Conservation (phyloP, 2,329 filamentous ascomycete species). For the Phyllosticta citriasiana region DNA sequence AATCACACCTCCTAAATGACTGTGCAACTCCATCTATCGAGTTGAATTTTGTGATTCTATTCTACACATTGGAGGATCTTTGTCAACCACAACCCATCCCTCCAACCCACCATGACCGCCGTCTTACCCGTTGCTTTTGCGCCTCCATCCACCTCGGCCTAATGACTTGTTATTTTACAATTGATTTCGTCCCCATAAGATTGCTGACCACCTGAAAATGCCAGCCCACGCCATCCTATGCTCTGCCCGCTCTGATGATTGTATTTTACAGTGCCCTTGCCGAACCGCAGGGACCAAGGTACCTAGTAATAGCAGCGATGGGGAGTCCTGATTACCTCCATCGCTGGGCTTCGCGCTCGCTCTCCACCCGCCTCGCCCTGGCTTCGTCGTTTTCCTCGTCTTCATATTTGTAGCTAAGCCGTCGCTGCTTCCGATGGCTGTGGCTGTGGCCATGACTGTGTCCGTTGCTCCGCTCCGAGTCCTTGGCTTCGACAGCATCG, state of each 20-base stretch:
- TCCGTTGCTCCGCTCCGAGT: conserved; percentile 31
- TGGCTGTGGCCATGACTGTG: conserved; percentile 35
- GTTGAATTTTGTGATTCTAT: not conserved
- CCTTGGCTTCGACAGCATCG: conserved; percentile 31
- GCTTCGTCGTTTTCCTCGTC: conserved; percentile 32
- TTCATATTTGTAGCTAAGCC: conserved; percentile 25
- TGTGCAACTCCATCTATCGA: not conserved
- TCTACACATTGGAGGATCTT: not conserved
- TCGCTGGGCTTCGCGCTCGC: conserved; percentile 45
- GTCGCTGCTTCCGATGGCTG: conserved; percentile 40
- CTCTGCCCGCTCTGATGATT: not conserved
- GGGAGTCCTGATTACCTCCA: conserved; percentile 16
- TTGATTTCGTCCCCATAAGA: not conserved
- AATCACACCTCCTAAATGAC: not conserved
- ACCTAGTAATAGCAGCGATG: no score
- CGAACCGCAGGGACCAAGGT: no score
- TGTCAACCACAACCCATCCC: not conserved
- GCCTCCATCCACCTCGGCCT: not conserved
- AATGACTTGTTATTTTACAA: not conserved
- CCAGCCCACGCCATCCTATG: not conserved
- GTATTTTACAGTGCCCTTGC: not conserved
- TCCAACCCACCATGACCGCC: no score
- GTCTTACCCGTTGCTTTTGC: not conserved
- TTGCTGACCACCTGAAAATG: not conserved
- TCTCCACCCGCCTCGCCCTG: conserved; percentile 40